Percentiles rank a stretch among this genome's conserved stretches.
phyloP scores from a whole-genome alignment of 208 protist genomes.

The Spongospora subterranea region DNA sequence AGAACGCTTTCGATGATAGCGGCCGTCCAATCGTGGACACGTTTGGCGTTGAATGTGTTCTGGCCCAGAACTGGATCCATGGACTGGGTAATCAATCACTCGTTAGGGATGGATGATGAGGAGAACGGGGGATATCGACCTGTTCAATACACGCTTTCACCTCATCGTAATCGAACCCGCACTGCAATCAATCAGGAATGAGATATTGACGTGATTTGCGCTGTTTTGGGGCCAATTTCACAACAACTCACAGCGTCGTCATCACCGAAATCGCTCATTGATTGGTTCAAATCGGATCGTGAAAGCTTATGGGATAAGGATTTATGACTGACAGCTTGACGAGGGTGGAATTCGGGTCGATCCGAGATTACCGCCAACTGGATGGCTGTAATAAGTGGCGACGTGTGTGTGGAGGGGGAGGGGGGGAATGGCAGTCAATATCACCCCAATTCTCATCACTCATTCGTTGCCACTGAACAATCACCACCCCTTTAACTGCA shows the following conservation, averaged over 20 bases:
- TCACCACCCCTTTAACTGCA: too few species aligned
- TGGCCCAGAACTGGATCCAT: constrained; percentile 24
- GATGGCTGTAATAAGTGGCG: too few species aligned
- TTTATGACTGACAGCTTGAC: too few species aligned
- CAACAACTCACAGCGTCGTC: not conserved
- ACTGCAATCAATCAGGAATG: not conserved
- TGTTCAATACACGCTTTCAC: constrained; percentile 48
- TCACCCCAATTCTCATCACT: too few species aligned
- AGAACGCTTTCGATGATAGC: constrained; percentile 46
- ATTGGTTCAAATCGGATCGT: too few species aligned
- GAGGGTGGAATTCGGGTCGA: too few species aligned
- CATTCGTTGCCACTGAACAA: too few species aligned
- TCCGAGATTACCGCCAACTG: too few species aligned
- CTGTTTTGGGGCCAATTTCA: not conserved
- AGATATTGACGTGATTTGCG: not conserved
- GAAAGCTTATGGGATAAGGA: too few species aligned
- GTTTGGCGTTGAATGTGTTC: constrained; percentile 28
- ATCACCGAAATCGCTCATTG: constrained; percentile 48
- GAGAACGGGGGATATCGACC: not conserved
- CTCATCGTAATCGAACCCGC: constrained; percentile 41
- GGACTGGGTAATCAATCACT: not conserved
- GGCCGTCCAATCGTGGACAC: constrained; percentile 46
- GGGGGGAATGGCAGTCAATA: too few species aligned
- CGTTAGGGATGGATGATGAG: not conserved
- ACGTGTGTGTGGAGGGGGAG: too few species aligned